Evolutionary conservation across 2,329 filamentous ascomycete species (phyloP).

Genomic region (Apiospora marii): DNA sequence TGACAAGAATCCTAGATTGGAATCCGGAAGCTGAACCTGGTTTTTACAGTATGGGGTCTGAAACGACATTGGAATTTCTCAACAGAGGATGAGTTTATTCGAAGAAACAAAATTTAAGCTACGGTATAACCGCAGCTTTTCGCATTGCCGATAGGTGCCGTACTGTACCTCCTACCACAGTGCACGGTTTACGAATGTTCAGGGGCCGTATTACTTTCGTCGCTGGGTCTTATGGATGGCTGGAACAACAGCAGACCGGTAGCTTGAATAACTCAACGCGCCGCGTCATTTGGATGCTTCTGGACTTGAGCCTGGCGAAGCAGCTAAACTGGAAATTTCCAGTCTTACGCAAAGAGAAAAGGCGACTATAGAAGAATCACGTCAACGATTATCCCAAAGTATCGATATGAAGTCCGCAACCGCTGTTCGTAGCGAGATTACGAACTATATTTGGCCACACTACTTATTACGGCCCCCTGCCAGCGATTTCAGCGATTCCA

Average conservation of each 20-base stretch:
- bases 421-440: too few species aligned
- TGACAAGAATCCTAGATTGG: constrained; percentile 8
- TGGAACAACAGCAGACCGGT: not conserved
- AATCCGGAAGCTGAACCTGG: constrained; percentile 1
- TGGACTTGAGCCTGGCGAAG: too few species aligned
- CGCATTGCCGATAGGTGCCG: not conserved
- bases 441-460: too few species aligned
- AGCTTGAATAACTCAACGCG: not conserved
- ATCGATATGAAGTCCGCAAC: too few species aligned
- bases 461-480: too few species aligned
- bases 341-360: too few species aligned
- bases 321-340: too few species aligned
- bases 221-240: not conserved
- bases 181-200: not conserved
- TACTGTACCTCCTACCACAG: not conserved
- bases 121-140: constrained; percentile 5
- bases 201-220: constrained; percentile 10
- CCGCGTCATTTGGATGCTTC: constrained; percentile 12
- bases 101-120: constrained; percentile 7
- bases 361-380: too few species aligned
- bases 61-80: not conserved
- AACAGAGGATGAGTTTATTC: not conserved
- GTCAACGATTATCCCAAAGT: too few species aligned
- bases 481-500: too few species aligned
- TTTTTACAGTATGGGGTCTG: not conserved